Evolutionary conservation across 192 early-diverging fungal species (phyloP).

Genomic region (Coemansia sp.): DNA sequence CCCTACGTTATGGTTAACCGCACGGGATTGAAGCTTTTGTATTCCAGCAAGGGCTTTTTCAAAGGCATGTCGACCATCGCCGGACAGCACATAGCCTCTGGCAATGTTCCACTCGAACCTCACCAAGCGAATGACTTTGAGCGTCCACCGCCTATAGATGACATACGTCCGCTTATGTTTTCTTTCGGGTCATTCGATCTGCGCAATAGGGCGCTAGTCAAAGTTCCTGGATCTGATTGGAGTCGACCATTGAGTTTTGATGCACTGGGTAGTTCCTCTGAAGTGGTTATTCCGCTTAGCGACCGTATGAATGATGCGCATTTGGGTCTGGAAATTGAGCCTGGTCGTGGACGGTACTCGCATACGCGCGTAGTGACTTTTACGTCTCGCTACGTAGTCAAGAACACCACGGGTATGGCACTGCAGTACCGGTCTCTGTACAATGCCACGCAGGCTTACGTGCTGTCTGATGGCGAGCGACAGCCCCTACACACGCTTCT

Average conservation of each 20-base stretch:
- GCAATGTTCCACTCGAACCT: constrained; percentile 25
- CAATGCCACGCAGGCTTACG: constrained; percentile 51
- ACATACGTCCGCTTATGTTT: constrained; percentile 75
- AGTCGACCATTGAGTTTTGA: constrained; percentile 94
- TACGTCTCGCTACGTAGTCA: constrained; percentile 86
- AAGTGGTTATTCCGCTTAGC: constrained; percentile 69
- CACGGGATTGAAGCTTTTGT: constrained; percentile 77
- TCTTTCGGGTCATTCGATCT: constrained; percentile 89
- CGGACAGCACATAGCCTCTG: constrained; percentile 60
- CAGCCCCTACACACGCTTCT: constrained; percentile 68
- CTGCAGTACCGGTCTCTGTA: constrained; percentile 77
- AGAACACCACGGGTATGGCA: constrained; percentile 76
- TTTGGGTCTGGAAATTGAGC: constrained; percentile 83
- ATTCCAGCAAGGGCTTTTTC: constrained; percentile 83
- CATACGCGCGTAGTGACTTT: constrained; percentile 90
- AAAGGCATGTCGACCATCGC: constrained; percentile 72
- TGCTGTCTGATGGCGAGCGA: constrained; percentile 60
- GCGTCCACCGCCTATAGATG: constrained; percentile 9
- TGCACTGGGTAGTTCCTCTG: constrained; percentile 86
- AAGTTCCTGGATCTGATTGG: constrained; percentile 77
- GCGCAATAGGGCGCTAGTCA: constrained; percentile 79
- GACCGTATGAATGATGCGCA: constrained; percentile 64
- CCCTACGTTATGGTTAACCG: constrained; percentile 96
- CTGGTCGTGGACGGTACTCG: constrained; percentile 86
- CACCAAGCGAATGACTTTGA: constrained; percentile 26